Base-by-base conservation (phyloP, 805 yeast species). In the Metschnikowia kofuensis region DNA sequence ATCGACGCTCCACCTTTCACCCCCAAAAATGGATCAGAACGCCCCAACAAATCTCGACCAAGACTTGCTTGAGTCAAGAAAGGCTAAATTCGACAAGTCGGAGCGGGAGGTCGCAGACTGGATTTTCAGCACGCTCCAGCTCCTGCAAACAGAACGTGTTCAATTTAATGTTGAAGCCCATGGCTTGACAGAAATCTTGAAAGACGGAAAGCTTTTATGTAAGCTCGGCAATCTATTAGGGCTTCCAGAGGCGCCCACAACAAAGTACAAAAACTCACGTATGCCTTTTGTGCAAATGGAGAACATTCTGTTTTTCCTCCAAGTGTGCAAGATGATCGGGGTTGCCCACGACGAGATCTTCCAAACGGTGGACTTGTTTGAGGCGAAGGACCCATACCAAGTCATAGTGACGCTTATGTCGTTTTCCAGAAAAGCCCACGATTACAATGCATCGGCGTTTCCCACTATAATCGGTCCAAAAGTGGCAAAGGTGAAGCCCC, bases 221-320 rank as follows among this genome's bases (percentile, higher is more conserved):
- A 56, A 60, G 37, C 52, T 72, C 31, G 76, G 76, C 1, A 53
- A 59, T 35, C 54, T 61, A 13, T 45, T 69, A 10, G 51, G 49
- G 35, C 51, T 64, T 1, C 62, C 66, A 1, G 27, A 40, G n/a
- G 63, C 66, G 30, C 72, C 73, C 2, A 57, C 69, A 2, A 62
- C 72, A 4, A 78, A 75, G 52, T 83, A 65, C 62, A 87, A 85
- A 61, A 74, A 73, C 43, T 80, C 89, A 10, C 72, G 74, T 44
- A 82, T 87, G 84, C 92, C 95, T 2, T 89, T 88, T 48, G 64
- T 69, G 14, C 80, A 84, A 66, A 89, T 89, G 96, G 96, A 89
- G 60, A 88, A 88, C 59, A 87, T 89, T 32, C 81, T 89, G 43
- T 79, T 80, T 54, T 89, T 89, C 59, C 68, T 89, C 35, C 67